Evolutionary conservation across 2,329 filamentous ascomycete genomes (phyloP).

Genomic region (Pseudogymnoascus sp.): DNA sequence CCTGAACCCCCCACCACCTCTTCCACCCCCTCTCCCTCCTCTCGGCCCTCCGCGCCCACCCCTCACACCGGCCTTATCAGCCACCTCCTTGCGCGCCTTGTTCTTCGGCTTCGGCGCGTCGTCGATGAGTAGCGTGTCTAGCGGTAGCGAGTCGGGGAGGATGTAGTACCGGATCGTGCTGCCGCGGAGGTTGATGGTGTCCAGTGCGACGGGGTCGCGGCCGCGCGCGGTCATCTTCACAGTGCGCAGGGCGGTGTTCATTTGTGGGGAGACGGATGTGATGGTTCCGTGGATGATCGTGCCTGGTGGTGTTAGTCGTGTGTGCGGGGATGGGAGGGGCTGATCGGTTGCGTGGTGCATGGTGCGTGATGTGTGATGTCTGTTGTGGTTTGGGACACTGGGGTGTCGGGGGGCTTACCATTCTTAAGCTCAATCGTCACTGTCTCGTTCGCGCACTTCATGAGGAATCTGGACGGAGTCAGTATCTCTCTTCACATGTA

Average conservation of each 20-base stretch:
- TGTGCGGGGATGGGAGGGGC: conserved; percentile 3
- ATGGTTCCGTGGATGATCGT: conserved; percentile 97
- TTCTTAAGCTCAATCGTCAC: conserved; percentile 98
- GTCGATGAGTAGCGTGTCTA: conserved; percentile 93
- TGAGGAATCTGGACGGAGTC: conserved; percentile 68
- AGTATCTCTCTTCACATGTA: conserved; percentile 15
- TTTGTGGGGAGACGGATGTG: conserved; percentile 91
- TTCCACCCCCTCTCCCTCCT: conserved; percentile 37
- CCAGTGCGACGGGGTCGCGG: conserved; percentile 79
- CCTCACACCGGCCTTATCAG: conserved; percentile 50
- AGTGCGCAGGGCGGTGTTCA: conserved; percentile 93
- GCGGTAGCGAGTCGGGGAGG: conserved; percentile 86
- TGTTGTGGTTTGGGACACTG: not conserved
- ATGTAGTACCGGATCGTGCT: conserved; percentile 96
- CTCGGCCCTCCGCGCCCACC: conserved; percentile 39
- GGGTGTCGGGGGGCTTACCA: conserved; percentile 45
- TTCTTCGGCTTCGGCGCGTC: conserved; percentile 99
- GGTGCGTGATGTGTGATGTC: conserved; percentile 6
- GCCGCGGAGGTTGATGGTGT: conserved; percentile 94
- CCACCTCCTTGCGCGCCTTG: conserved; percentile 89
- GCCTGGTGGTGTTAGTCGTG: conserved; percentile 44
- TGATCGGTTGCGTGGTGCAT: not conserved
- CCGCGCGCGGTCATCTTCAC: conserved; percentile 94
- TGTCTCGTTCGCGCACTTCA: conserved; percentile 99
- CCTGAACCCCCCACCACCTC: conserved; percentile 37